Evolutionary conservation across 108 stramenopile genomes (phyloP), one percentile per base, ranked within the genome.

Genomic region (Skeletonema marinoi): DNA sequence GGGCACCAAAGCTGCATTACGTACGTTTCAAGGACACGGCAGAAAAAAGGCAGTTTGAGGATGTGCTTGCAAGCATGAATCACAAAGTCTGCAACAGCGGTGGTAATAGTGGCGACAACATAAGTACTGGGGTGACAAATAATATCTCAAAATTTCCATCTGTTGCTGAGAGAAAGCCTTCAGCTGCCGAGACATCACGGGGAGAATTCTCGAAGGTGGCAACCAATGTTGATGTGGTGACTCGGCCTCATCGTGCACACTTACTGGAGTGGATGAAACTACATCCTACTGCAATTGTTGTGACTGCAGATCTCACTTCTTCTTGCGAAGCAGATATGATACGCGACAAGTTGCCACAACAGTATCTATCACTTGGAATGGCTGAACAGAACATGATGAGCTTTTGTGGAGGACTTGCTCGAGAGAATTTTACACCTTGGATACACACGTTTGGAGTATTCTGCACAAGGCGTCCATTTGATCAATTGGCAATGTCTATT

Each of bases 341-440:
- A 8, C 65, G 74, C 4, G 74, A 75, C n/a, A 60, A 30, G 12
- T 54, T 75, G 33, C 74, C 74, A 16, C 1, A 59, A 21, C 74
- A 75, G 62, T 75, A 75, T 36, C 11, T 75, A 4, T 75, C 74
- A 3, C 14, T 65, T 21, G 74, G 74, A 16, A 75, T 75, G 74
- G 74, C 74, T 1, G 74, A 75, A 36, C 66, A 66, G 29, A 75
- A 75, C 32, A 75, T 75, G 74, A 75, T 75, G 74, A 66, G 64
- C 32, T 75, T 75, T 56, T 65, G 65, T 10, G 74, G 74, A 33
- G 74, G 74, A 5, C 56, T 75, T 19, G 74, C 74, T 13, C 51
- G 74, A 7, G 74, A 75, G 51, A 66, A 66, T 11, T 75, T 35
- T 59, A 33, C 38, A 13, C 74, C 74, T 30, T 67, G 41, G 50